Conservation (phyloP, 306 rosid species). For the Citrullus colocynthis region DNA sequence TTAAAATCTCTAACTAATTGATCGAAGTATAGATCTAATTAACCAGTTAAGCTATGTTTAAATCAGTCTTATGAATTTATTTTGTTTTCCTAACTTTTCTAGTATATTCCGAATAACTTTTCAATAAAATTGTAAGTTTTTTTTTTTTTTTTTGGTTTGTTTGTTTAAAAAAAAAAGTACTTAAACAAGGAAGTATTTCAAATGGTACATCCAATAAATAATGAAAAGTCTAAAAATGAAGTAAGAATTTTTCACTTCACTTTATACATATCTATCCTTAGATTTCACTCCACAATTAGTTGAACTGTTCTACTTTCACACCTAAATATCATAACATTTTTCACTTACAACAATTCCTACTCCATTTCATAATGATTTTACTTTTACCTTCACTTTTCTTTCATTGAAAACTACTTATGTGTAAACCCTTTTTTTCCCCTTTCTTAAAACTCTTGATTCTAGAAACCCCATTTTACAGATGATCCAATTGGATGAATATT, state of each 20-base stretch:
- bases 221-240: not conserved
- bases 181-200: too few relatives aligned
- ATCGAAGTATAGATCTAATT: too few relatives aligned
- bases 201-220: not conserved
- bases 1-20: too few relatives aligned
- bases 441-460: not conserved
- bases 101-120: too few relatives aligned
- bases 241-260: not conserved
- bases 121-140: too few relatives aligned
- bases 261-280: not conserved
- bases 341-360: not conserved
- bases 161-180: too few relatives aligned
- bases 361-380: not conserved
- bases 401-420: not conserved
- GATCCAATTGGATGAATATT: not conserved
- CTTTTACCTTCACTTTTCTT: not conserved
- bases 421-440: not conserved
- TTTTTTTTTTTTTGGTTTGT: too few relatives aligned
- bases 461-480: not conserved
- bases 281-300: not conserved
- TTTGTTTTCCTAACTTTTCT: too few relatives aligned
- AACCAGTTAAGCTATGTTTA: too few relatives aligned
- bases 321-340: not conserved
- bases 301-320: not conserved
- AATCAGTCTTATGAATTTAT: too few relatives aligned